Conservation (phyloP, 2,329 filamentous ascomycete genomes). For the Monilinia laxa region DNA sequence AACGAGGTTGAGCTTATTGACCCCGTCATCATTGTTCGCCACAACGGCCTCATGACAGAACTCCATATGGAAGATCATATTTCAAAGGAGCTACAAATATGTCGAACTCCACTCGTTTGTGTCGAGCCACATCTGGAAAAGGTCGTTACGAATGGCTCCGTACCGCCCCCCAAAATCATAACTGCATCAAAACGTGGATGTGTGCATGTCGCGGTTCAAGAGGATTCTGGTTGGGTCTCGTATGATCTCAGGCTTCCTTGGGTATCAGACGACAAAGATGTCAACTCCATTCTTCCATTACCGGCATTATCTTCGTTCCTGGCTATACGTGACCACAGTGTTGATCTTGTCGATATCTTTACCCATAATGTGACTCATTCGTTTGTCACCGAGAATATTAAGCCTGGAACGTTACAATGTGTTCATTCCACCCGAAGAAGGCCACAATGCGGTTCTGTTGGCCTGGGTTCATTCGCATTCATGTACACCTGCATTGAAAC, state of each 20-base stretch:
- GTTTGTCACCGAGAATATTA: conserved; percentile 59
- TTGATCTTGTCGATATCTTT: conserved; percentile 61
- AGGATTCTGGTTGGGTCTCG: conserved; percentile 51
- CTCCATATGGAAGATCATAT: conserved; percentile 49
- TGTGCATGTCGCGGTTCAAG: conserved; percentile 49
- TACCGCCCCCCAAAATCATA: conserved; percentile 43
- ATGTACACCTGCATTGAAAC: conserved; percentile 61
- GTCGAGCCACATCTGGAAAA: conserved; percentile 44
- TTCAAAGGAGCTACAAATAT: conserved; percentile 49
- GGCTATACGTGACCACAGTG: conserved; percentile 55
- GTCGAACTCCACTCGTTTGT: conserved; percentile 50
- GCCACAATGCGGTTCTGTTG: conserved; percentile 54
- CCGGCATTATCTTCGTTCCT: conserved; percentile 60
- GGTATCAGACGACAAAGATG: conserved; percentile 46
- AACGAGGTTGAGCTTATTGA: conserved; percentile 43
- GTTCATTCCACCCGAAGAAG: conserved; percentile 54
- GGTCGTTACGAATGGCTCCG: conserved; percentile 12
- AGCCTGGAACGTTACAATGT: conserved; percentile 58
- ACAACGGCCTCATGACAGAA: conserved; percentile 63
- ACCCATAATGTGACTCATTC: conserved; percentile 58
- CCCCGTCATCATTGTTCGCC: conserved; percentile 60
- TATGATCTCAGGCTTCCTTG: conserved; percentile 44
- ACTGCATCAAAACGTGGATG: conserved; percentile 52
- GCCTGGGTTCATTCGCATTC: conserved; percentile 62
- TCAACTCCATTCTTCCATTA: conserved; percentile 58